Evolutionary conservation across 257 asterid species (phyloP).

Genomic region (Przewalskia tangutica): DNA sequence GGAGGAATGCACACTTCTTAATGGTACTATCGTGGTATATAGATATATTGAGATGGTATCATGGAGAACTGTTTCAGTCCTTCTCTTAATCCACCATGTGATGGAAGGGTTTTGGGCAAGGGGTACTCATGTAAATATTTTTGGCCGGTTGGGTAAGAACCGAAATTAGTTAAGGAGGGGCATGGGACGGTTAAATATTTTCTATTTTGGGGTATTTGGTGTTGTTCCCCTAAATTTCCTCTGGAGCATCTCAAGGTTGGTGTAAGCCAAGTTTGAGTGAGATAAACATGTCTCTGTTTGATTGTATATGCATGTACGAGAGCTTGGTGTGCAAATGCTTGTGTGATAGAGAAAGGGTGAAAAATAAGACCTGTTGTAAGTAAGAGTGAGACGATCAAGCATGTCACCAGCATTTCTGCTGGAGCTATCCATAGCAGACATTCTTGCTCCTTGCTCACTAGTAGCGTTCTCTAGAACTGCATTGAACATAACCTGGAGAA

Average conservation of each 20-base stretch:
- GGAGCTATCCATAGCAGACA: constrained; percentile 99
- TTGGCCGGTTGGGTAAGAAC: too few species aligned
- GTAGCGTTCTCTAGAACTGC: constrained; percentile 94
- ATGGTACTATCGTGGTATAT: too few species aligned
- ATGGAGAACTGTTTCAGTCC: too few species aligned
- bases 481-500: constrained; percentile 75
- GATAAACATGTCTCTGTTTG: neutral
- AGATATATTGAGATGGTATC: too few species aligned
- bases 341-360: neutral
- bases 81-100: too few species aligned
- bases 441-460: constrained; percentile 98
- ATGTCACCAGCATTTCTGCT: constrained; percentile 97
- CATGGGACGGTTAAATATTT: too few species aligned
- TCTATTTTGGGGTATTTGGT: too few species aligned
- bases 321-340: neutral
- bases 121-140: too few species aligned
- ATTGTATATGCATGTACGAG: neutral
- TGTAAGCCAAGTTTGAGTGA: neutral
- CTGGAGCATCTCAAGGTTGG: neutral
- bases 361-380: constrained; percentile 73
- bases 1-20: too few species aligned
- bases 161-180: too few species aligned
- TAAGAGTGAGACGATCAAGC: constrained; percentile 98
- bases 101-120: too few species aligned
- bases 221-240: too few species aligned